Evolutionary conservation across 257 asterid species (phyloP).

Genomic region (Penstemon barbatus): DNA sequence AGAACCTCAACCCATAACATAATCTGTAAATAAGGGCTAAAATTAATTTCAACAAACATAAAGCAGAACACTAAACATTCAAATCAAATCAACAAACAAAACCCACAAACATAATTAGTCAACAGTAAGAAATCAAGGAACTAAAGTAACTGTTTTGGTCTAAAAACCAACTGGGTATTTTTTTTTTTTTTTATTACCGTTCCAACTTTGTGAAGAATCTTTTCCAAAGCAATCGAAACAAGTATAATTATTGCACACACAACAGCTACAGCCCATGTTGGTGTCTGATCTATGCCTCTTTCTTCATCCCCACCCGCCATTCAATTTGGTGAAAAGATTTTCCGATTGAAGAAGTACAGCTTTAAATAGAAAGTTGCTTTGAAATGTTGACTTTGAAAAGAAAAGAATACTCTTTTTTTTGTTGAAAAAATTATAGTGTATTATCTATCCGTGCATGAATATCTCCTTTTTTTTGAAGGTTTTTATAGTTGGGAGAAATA

Average conservation of each 20-base stretch:
- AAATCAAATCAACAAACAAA: constrained; percentile 1
- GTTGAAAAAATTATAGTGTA: too few species aligned
- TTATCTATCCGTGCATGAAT: too few species aligned
- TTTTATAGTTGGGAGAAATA: too few species aligned
- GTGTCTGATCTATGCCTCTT: constrained; percentile 65
- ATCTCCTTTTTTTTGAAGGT: too few species aligned
- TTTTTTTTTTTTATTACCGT: constrained; percentile 37
- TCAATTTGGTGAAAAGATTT: not conserved
- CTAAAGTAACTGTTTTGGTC: not conserved
- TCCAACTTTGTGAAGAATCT: constrained; percentile 75
- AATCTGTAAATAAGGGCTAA: too few species aligned
- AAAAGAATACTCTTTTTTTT: too few species aligned
- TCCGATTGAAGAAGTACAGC: too few species aligned
- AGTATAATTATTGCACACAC: constrained; percentile 73
- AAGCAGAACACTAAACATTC: not conserved
- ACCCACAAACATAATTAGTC: constrained; percentile 14
- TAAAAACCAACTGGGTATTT: too few species aligned
- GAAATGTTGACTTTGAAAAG: too few species aligned
- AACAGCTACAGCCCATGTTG: constrained; percentile 95
- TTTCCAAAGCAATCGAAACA: constrained; percentile 69
- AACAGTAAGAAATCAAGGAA: not conserved
- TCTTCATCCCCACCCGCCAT: constrained; percentile 53
- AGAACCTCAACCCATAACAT: constrained; percentile 19
- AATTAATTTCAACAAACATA: not conserved
- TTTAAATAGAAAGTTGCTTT: too few species aligned